Evolutionary conservation across 108 stramenopile genomes (phyloP).

Genomic region (Nitzschia putrida): DNA sequence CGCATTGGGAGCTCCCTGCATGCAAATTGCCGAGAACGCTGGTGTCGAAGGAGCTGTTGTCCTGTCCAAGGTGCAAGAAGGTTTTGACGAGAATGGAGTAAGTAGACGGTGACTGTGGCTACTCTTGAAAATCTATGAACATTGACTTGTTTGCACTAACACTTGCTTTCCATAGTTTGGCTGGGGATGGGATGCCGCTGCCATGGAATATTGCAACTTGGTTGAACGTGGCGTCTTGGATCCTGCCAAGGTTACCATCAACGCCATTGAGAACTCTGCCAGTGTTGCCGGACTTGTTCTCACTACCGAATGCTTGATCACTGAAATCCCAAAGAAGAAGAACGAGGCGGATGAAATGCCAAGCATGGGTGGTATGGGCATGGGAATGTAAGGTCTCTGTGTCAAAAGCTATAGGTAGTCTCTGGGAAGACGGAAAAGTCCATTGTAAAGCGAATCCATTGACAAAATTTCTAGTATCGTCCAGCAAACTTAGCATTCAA

Average conservation of each 20-base stretch:
- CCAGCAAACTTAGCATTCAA: conserved; percentile 83
- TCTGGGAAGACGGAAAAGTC: neutral
- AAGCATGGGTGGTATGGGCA: conserved; percentile 64
- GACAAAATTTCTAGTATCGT: conserved; percentile 52
- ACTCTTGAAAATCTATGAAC: neutral
- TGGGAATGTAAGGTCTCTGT: conserved; percentile 39
- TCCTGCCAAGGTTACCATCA: conserved; percentile 96
- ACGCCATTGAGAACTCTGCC: conserved; percentile 93
- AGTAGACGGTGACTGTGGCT: conserved; percentile 30
- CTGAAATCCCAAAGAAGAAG: conserved; percentile 86
- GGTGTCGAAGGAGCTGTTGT: conserved; percentile 97
- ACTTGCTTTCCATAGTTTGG: conserved; percentile 53
- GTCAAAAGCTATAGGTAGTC: neutral
- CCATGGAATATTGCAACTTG: conserved; percentile 83
- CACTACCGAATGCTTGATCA: conserved; percentile 95
- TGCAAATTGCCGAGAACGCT: conserved; percentile 94
- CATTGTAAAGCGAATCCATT: neutral
- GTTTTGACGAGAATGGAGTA: conserved; percentile 81
- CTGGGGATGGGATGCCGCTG: conserved; percentile 93
- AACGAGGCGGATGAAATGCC: conserved; percentile 58
- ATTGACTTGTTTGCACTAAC: neutral
- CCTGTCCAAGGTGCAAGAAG: conserved; percentile 82
- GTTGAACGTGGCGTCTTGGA: conserved; percentile 90
- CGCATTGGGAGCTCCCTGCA: conserved; percentile 83
- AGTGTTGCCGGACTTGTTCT: conserved; percentile 93